A percentile compares a stretch with the other conserved stretches of the same genome.
Conservation (phyloP, 768 basidiomycete species). For the Macrolepiota dolichaula region DNA sequence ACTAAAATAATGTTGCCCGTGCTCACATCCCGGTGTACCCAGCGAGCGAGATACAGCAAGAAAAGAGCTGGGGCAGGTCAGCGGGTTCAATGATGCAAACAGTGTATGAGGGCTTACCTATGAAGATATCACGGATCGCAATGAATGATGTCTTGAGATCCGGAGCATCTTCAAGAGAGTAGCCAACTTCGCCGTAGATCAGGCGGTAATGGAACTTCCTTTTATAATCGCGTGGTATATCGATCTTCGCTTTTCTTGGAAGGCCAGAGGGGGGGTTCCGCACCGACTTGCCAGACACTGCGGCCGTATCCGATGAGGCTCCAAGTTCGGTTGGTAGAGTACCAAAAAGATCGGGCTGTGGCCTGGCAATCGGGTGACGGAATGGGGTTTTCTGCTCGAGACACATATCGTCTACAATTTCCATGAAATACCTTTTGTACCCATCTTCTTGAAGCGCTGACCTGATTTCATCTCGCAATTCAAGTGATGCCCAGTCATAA, state of each 20-base stretch:
- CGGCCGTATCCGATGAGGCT: neutral
- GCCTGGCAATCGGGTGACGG: neutral
- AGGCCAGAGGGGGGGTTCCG: neutral
- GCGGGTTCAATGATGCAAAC: too few species aligned
- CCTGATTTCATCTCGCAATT: neutral
- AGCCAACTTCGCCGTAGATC: neutral
- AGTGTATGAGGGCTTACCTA: neutral
- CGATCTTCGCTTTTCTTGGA: neutral
- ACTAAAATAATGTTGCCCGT: neutral
- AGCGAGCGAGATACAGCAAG: conserved; percentile 6
- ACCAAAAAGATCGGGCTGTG: neutral
- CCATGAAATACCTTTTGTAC: conserved; percentile 4
- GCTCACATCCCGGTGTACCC: conserved; percentile 7
- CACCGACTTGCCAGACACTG: neutral
- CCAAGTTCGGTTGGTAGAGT: neutral
- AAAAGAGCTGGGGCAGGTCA: neutral
- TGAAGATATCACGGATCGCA: neutral
- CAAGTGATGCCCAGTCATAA: neutral
- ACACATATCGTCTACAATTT: neutral
- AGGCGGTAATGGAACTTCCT: neutral
- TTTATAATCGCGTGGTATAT: neutral
- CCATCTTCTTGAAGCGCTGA: neutral
- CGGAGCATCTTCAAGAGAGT: conserved; percentile 24
- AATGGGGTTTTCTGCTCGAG: neutral
- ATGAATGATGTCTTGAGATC: conserved; percentile 12